These are phyloP conservation scores for Evernia prunastri DNA, from an alignment of 495 filamentous ascomycete species.

Conservation along the genomic window DNA sequence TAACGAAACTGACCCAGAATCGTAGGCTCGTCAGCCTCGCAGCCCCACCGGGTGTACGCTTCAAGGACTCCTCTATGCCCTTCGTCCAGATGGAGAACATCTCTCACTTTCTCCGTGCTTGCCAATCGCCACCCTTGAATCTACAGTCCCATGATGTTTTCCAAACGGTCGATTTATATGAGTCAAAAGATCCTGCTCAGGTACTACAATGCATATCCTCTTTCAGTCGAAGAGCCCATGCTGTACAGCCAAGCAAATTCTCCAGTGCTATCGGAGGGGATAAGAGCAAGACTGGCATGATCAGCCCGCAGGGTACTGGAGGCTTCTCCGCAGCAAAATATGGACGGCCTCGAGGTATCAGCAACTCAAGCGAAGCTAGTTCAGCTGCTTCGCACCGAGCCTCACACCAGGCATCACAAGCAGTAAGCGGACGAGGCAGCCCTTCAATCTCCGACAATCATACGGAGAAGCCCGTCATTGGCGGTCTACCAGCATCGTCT, in stretches of 20 bases:
- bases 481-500: constrained; percentile 36
- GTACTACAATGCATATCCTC: constrained; percentile 89
- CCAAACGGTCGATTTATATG: constrained; percentile 94
- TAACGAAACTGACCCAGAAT: constrained; percentile 6
- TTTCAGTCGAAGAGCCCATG: constrained; percentile 81
- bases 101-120: constrained; percentile 86
- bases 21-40: constrained; percentile 76
- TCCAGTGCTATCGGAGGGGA: constrained; percentile 64
- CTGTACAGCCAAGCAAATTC: constrained; percentile 67
- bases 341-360: constrained; percentile 48
- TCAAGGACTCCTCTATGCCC: constrained; percentile 83
- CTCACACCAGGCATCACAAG: constrained; percentile 43
- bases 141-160: constrained; percentile 93
- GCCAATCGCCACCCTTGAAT: constrained; percentile 73
- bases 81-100: constrained; percentile 99
- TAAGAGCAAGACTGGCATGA: constrained; percentile 43
- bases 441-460: constrained; percentile 45
- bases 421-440: constrained; percentile 50
- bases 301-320: constrained; percentile 69
- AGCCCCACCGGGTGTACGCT: constrained; percentile 66
- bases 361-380: constrained; percentile 60
- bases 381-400: constrained; percentile 44
- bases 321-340: constrained; percentile 40
- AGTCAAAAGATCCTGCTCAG: constrained; percentile 93
- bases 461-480: constrained; percentile 25